Evolutionary conservation across 1,139 yeast species (phyloP).

Genomic region (Taphrina communis): DNA sequence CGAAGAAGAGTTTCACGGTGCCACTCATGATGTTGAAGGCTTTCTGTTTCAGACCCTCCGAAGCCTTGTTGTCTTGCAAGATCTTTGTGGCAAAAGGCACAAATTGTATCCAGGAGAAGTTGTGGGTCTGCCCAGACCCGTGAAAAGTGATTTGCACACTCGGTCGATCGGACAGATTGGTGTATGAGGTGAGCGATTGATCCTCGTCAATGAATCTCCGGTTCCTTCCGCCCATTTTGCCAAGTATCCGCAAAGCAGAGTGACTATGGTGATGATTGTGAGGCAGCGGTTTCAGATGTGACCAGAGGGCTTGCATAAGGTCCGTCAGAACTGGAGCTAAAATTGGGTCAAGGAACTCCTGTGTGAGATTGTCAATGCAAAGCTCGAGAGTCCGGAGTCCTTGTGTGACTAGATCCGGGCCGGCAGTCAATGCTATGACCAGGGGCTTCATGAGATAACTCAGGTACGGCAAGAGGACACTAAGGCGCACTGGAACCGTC

Average conservation of each 20-base stretch:
- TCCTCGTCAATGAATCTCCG: conserved; percentile 82
- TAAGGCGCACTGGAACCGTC: conserved; percentile 91
- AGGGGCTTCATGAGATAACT: conserved; percentile 87
- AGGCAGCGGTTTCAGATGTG: conserved; percentile 87
- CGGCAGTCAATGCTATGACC: conserved; percentile 86
- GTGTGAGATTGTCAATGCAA: conserved; percentile 95
- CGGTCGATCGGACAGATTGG: conserved; percentile 60
- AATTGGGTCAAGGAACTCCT: conserved; percentile 95
- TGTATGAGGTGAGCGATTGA: conserved; percentile 66
- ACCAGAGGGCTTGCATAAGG: conserved; percentile 91
- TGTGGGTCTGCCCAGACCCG: conserved; percentile 36
- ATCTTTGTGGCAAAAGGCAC: conserved; percentile 33
- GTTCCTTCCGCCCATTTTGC: conserved; percentile 95
- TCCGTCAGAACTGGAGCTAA: conserved; percentile 94
- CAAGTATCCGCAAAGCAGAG: conserved; percentile 88
- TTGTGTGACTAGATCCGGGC: conserved; percentile 89
- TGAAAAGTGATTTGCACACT: conserved; percentile 64
- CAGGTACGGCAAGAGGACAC: conserved; percentile 90
- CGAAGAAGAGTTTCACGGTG: conserved; percentile 71
- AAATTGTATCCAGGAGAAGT: conserved; percentile 36
- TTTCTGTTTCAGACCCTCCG: conserved; percentile 70
- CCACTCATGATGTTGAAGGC: conserved; percentile 76
- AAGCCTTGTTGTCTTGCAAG: conserved; percentile 70
- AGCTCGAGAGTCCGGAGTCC: conserved; percentile 91
- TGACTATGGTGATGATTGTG: conserved; percentile 93